Evolutionary conservation across 1,284 basidiomycete genomes (phyloP), one percentile per base, ranked within the genome.

Genomic region (Apiotrichum veenhuisii): DNA sequence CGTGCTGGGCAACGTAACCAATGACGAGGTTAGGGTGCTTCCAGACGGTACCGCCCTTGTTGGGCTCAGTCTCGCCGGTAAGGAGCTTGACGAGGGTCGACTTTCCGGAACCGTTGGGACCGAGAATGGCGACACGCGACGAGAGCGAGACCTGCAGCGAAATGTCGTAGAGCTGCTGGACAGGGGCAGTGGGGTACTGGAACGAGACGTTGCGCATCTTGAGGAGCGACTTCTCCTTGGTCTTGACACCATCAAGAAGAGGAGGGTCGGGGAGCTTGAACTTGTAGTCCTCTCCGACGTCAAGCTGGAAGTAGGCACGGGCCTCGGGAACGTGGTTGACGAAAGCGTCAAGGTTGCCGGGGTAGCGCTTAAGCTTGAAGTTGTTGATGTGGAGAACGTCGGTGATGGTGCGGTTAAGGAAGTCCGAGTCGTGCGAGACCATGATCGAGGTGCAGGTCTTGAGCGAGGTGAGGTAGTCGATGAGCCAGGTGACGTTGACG

Each of bases 11-110:
- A 68, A 97, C 93, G 82, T 97, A 97, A 77, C 93, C 93, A 66
- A 96, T 94, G 81, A 97, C 93, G 83, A 97, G 84, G 84, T 97
- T 97, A 62, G 94, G 94, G 82, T 97, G 93, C 83, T 94, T 96
- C 94, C 94, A 97, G 79, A 90, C 88, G 80, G 94, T 91, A 83
- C 93, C 93, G 66, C 89, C 89, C 79, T 87, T 87, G 86, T 96
- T 96, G 66, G 91, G 85, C 80, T 97, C 92, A 81, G 92, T 89
- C 80, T 98, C 94, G 72, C 92, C 94, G 68, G 95, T 97, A 73
- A 99, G 87, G 63, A 99, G 84, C 82, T 96, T 50, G 38, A 50
- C 37, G 27, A 50, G 49, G 45, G 96, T 98, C 52, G 93, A 97
- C 82, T 97, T 97, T 70, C 93, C 94, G 70, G 93, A 94, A 80